These are phyloP conservation scores for Sanghuangporus weigelae DNA, from an alignment of 1,284 basidiomycete species.

Conservation along the genomic window DNA sequence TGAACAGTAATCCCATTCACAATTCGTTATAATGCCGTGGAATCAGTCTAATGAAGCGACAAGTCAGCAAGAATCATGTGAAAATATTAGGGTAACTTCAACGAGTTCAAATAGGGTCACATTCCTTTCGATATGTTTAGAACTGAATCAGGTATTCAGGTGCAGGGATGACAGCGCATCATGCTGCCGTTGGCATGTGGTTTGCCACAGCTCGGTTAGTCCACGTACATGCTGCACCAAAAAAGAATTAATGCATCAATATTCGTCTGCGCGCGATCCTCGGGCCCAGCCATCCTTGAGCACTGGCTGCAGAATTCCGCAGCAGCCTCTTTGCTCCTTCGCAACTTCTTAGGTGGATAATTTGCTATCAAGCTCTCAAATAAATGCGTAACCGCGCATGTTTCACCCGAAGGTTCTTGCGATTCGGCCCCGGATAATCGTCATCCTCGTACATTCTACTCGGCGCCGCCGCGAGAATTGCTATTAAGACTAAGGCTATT, in stretches of 20 bases:
- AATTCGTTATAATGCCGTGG: background rate
- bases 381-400: no score
- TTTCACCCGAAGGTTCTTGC: no score
- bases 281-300: background rate
- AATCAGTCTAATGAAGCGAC: no score
- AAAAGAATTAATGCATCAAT: background rate
- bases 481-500: no score
- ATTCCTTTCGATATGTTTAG: no score
- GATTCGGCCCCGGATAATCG: background rate
- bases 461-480: background rate
- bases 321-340: no score
- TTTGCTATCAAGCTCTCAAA: background rate
- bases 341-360: background rate
- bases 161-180: background rate
- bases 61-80: no score
- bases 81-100: no score
- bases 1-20: background rate
- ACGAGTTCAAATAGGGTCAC: no score
- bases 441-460: background rate
- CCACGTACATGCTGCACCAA: background rate
- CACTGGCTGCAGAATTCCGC: background rate
- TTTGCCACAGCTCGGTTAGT: background rate
- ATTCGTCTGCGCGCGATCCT: background rate
- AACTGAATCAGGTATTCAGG: no score
- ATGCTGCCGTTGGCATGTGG: background rate